Evolutionary conservation across 331 rosid species (phyloP), one percentile per base, ranked within the genome.

Genomic region (Malus hybrid): DNA sequence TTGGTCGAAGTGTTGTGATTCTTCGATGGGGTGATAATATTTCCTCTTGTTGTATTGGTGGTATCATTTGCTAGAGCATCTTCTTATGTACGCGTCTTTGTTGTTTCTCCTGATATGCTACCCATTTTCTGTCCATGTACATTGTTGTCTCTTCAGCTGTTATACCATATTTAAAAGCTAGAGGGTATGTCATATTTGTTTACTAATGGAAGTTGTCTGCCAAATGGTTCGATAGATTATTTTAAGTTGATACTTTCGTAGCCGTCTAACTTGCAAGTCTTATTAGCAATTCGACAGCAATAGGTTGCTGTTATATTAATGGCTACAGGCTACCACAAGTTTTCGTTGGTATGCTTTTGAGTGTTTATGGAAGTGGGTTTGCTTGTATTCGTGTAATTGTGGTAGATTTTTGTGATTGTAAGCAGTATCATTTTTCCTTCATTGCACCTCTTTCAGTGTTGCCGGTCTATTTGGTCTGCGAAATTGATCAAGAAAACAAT

Each of bases 51-150:
- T 67, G 79, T 81, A 65, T 52, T 28, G 28, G 28, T 67, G 67
- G 71, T 61, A 72, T 42, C 60, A 61, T 70, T 65, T 70, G 68
- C 22, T 54, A 19, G 50, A 59, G 62, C 78, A 66, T 71, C 69
- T 72, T 76, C 57, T 81, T 71, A 12, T 52, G 67, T 50, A 22
- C 4, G 19, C 2, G 12, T 60, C 22, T 11, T 52, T 20, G 63
- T 56, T 6, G 62, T 31, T 71, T 57, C 36, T n/a, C 12, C 27
- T 69, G 67, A 71, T 78, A 32, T 54, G 2, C 52, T 33, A 69
- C 29, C n/a, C 62, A 42, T 60, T 77, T 50, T 42, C 20, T 77
- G 76, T 34, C 39, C 62, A 33, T 36, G 29, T 48, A 10, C 39
- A 67, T 52, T 60, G 61, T 52, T 76, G 18, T 48, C 56, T 24